A percentile compares a stretch with the other conserved stretches of the same genome.
phyloP scores from a whole-genome alignment of 1,284 basidiomycete species.

The Puccinia hordei region DNA sequence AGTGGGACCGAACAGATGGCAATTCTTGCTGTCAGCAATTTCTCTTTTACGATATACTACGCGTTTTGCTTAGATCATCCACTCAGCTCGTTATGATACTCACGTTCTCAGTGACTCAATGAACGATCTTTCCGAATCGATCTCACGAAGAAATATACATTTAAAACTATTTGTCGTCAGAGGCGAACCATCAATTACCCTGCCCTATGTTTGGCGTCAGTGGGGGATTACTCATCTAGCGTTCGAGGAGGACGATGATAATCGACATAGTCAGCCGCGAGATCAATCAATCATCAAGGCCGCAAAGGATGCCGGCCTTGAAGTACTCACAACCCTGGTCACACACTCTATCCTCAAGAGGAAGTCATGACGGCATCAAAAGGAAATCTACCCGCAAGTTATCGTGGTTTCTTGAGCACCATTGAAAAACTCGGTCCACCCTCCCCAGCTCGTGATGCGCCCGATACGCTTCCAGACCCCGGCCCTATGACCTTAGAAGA shows the following conservation, averaged over 20 bases:
- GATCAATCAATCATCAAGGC: slow-evolving; percentile 57
- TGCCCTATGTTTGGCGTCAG: slow-evolving; percentile 61
- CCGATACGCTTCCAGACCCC: slow-evolving; percentile 54
- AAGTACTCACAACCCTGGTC: slow-evolving; percentile 59
- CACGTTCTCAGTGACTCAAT: slow-evolving; percentile 29
- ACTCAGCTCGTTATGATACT: neutral
- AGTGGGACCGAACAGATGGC: slow-evolving; percentile 63
- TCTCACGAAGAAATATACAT: slow-evolving; percentile 60
- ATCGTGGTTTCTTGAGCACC: slow-evolving; percentile 57
- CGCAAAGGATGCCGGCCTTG: slow-evolving; percentile 57
- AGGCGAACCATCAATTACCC: slow-evolving; percentile 62
- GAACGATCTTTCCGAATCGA: slow-evolving; percentile 59
- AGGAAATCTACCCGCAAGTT: slow-evolving; percentile 22
- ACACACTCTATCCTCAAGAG: slow-evolving; percentile 61
- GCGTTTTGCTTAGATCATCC: neutral
- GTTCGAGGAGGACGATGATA: slow-evolving; percentile 60
- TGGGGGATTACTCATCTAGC: slow-evolving; percentile 64
- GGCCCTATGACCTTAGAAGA: slow-evolving; percentile 55
- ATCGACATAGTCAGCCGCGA: slow-evolving; percentile 55
- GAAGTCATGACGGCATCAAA: slow-evolving; percentile 1
- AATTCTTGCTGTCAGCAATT: slow-evolving; percentile 62
- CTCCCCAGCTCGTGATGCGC: slow-evolving; percentile 51
- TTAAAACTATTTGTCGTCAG: slow-evolving; percentile 63
- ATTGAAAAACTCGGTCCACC: slow-evolving; percentile 49
- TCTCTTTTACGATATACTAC: slow-evolving; percentile 53